Conservation (phyloP, 1,139 yeast species). For the Magnusiomyces magnusii region DNA sequence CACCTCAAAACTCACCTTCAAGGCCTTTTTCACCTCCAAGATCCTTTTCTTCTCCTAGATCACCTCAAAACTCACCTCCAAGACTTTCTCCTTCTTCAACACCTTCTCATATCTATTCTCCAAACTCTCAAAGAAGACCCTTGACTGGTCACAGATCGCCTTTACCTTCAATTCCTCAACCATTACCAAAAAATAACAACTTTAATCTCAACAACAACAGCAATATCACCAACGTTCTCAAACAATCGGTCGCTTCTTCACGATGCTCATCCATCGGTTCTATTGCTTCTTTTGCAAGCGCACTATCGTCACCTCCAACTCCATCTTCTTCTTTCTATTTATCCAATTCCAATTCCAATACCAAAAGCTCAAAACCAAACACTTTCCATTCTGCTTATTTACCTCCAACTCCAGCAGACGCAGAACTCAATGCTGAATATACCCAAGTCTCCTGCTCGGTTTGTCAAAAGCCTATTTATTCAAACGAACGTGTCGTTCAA, state of each 20-base stretch:
- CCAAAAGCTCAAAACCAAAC: not conserved
- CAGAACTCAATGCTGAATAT: not conserved
- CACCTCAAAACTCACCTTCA: not conserved
- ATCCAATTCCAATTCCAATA: no score
- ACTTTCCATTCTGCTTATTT: not conserved
- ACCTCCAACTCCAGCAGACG: conserved; percentile 1
- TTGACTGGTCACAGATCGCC: not conserved
- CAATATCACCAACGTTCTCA: not conserved
- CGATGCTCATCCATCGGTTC: not conserved
- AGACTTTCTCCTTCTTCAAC: not conserved
- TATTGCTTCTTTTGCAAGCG: not conserved
- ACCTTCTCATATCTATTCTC: not conserved
- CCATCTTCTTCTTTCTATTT: no score
- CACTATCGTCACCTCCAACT: not conserved
- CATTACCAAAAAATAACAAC: not conserved
- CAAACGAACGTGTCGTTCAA: conserved; percentile 21
- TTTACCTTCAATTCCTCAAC: not conserved
- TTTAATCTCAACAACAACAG: not conserved
- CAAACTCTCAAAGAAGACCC: not conserved
- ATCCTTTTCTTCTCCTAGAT: not conserved
- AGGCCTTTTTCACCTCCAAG: not conserved
- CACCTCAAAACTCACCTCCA: not conserved
- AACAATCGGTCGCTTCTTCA: not conserved
- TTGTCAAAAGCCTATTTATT: conserved; percentile 16
- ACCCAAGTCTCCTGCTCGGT: conserved; percentile 11